Evolutionary conservation across 208 protist species (phyloP).

Genomic region (Leishmania gerbilli): DNA sequence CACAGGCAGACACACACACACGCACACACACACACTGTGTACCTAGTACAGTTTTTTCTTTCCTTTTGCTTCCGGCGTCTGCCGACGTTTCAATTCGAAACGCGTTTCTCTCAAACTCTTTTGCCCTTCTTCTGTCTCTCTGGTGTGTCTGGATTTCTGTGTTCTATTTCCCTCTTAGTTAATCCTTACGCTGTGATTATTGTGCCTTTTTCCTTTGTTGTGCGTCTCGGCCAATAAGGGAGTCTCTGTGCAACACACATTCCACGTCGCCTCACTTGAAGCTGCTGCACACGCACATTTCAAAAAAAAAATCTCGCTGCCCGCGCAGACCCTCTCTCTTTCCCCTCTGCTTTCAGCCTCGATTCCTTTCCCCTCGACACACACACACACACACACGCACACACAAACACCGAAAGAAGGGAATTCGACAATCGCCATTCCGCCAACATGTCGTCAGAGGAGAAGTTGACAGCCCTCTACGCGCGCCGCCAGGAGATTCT

Average conservation of each 20-base stretch:
- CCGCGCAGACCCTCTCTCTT: neutral
- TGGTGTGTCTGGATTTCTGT: neutral
- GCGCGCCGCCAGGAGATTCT: conserved; percentile 71
- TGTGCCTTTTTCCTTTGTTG: neutral
- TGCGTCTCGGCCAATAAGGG: neutral
- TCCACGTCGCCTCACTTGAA: neutral
- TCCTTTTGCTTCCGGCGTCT: neutral
- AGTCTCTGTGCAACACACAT: neutral
- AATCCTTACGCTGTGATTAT: conserved; percentile 1
- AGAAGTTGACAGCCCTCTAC: conserved; percentile 71
- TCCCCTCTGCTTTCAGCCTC: neutral
- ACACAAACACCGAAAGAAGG: neutral
- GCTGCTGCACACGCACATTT: neutral
- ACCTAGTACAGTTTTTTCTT: neutral
- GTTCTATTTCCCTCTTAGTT: neutral
- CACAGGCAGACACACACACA: no score
- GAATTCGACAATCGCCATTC: neutral
- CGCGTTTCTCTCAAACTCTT: neutral
- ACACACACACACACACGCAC: no score
- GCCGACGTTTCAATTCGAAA: neutral
- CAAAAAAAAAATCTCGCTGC: neutral
- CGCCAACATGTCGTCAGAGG: conserved; percentile 32
- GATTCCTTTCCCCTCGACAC: neutral
- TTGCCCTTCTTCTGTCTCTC: neutral
- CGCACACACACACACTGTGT: neutral